Evolutionary conservation across 2,329 filamentous ascomycete species (phyloP).

Genomic region (Ilyonectria mors-panacis): DNA sequence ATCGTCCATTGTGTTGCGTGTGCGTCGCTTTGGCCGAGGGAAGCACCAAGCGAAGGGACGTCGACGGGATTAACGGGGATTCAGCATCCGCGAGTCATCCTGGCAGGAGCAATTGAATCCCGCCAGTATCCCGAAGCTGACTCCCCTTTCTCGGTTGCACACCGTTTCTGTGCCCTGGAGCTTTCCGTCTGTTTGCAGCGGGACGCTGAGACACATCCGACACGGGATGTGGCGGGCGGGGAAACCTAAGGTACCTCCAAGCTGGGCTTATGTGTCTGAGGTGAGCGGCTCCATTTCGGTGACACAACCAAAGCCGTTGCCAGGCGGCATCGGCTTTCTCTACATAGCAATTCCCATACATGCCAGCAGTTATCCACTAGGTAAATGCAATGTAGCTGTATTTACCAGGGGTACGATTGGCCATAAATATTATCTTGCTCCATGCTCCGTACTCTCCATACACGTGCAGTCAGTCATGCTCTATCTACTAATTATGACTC

Average conservation of each 20-base stretch:
- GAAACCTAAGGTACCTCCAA: constrained; percentile 3
- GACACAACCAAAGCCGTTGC: background rate
- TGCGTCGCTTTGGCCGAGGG: constrained; percentile 14
- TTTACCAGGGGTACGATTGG: background rate
- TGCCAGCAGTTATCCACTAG: background rate
- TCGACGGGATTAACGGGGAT: too few species aligned
- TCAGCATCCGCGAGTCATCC: too few species aligned
- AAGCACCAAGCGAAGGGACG: background rate
- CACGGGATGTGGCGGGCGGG: constrained; percentile 10
- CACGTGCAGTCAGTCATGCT: background rate
- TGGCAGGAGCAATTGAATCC: too few species aligned
- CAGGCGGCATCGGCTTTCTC: constrained; percentile 5
- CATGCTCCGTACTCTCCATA: background rate
- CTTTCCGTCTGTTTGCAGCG: constrained; percentile 10
- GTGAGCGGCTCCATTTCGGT: background rate
- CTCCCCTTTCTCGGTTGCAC: too few species aligned
- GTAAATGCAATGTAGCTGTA: background rate
- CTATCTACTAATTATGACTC: background rate
- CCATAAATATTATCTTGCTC: constrained; percentile 1
- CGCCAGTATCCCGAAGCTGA: too few species aligned
- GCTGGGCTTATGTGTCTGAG: too few species aligned
- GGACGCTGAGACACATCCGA: constrained; percentile 8
- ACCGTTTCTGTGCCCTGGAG: too few species aligned
- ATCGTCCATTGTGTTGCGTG: too few species aligned
- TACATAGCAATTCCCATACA: background rate